A percentile compares a stretch with the other conserved stretches of the same genome.
phyloP scores from a whole-genome alignment of 2,329 filamentous ascomycete genomes.

The Paecilomyces dactylethromorphus region DNA sequence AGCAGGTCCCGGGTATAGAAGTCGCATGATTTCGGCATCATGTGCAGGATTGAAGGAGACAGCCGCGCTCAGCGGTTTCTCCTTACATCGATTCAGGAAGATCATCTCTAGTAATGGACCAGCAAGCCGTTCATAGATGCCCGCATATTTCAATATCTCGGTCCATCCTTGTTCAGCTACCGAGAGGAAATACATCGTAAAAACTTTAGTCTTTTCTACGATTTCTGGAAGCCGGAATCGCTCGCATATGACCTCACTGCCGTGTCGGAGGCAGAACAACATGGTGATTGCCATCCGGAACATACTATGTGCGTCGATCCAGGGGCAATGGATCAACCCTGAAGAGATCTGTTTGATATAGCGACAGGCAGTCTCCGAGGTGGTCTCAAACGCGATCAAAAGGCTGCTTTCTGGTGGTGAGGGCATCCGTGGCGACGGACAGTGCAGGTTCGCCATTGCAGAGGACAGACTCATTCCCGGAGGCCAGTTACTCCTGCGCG shows the following conservation, averaged over 20 bases:
- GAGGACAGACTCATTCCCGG: conserved; percentile 15
- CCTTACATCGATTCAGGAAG: conserved; percentile 9
- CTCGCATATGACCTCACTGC: conserved; percentile 20
- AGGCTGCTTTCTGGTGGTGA: conserved; percentile 14
- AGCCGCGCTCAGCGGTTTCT: neutral
- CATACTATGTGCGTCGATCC: conserved; percentile 19
- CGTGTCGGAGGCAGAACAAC: conserved; percentile 24
- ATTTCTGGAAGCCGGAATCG: conserved; percentile 20
- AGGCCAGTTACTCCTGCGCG: conserved; percentile 5
- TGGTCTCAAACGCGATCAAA: conserved; percentile 19
- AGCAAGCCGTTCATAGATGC: conserved; percentile 20
- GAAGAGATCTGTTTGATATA: conserved; percentile 17
- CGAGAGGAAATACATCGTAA: conserved; percentile 23
- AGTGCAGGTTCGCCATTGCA: conserved; percentile 12
- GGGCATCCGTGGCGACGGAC: conserved; percentile 17
- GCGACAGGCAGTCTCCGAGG: conserved; percentile 14
- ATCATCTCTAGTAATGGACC: conserved; percentile 24
- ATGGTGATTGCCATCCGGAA: conserved; percentile 20
- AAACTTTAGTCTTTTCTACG: conserved; percentile 26
- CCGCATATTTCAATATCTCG: conserved; percentile 22
- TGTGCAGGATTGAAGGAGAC: neutral
- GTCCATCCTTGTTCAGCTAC: conserved; percentile 25
- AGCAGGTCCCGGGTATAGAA: neutral
- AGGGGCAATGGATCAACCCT: conserved; percentile 18
- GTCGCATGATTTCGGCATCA: neutral